phyloP scores from a whole-genome alignment of 2,329 filamentous ascomycete genomes.

The Fusarium setosum region DNA sequence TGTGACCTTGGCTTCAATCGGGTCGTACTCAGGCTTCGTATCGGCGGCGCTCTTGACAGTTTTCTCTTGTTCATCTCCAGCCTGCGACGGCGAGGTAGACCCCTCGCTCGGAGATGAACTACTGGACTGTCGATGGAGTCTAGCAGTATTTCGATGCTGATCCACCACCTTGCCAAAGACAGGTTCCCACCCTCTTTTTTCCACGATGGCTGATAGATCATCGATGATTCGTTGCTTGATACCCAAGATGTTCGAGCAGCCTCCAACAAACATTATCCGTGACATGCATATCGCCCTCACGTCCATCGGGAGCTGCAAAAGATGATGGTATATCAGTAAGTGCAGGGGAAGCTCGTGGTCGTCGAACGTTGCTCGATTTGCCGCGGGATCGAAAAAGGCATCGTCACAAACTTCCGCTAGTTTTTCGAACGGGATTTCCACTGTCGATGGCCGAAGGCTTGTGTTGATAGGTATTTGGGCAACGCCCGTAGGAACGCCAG shows the following conservation, averaged over 20 bases:
- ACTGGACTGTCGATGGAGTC: conserved; percentile 50
- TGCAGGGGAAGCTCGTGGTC: conserved; percentile 88
- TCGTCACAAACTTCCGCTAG: conserved; percentile 81
- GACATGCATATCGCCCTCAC: conserved; percentile 88
- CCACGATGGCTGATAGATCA: conserved; percentile 76
- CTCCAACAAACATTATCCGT: conserved; percentile 87
- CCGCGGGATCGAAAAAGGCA: conserved; percentile 74
- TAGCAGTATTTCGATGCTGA: conserved; percentile 59
- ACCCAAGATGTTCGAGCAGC: conserved; percentile 81
- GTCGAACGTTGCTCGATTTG: conserved; percentile 72
- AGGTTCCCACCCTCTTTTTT: conserved; percentile 79
- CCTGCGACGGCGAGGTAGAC: conserved; percentile 37
- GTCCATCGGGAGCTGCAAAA: conserved; percentile 83
- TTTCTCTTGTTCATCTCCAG: conserved; percentile 37
- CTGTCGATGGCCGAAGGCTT: conserved; percentile 60
- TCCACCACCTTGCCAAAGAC: conserved; percentile 77
- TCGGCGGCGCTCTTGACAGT: conserved; percentile 38
- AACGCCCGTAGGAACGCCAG: conserved; percentile 40
- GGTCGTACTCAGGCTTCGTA: conserved; percentile 42
- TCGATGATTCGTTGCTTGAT: conserved; percentile 81
- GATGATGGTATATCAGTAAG: conserved; percentile 77
- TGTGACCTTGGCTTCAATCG: conserved; percentile 51
- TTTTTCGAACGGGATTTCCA: conserved; percentile 75
- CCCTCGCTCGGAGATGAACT: conserved; percentile 30
- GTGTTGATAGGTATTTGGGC: conserved; percentile 60